Evolutionary conservation across 805 yeast genomes (phyloP), one percentile per base, ranked within the genome.

Genomic region (Zygoascus biomembranicola): DNA sequence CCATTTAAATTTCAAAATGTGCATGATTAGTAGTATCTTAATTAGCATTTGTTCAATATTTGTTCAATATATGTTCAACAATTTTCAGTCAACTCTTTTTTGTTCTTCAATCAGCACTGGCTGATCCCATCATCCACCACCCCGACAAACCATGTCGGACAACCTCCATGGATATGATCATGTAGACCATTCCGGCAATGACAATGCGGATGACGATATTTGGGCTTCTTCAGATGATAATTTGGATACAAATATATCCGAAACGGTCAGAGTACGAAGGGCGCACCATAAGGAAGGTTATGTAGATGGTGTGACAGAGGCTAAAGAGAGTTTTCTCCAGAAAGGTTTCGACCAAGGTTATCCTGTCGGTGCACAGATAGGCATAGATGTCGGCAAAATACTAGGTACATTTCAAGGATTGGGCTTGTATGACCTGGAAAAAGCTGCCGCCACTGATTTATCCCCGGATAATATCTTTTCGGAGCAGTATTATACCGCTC

Each of bases 311-410:
- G 63, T 90, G 5, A 73, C 87, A 1, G 68, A 66, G 14, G 79
- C 88, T 4, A 84, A 87, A 61, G 95, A 87, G 59, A 67, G 69
- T 8, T 79, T 84, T 43, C 69, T 89, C 23, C 97, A 90, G 63
- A 63, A 71, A 11, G 97, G 96, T 0, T 90, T 92, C 63, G 95
- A 90, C 65, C 75, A 71, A 1, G 92, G 92, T 0, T 90, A 81
- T 59, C 88, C 87, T 0, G 62, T 70, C 1, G 98, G 98, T 1
- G 88, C 94, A 0, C 63, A 63, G 1, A 56, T 90, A 1, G 97
- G 96, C 0, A 69, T 77, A 0, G 59, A 70, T 14, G 83, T 82
- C 0, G 98, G 98, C 0, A 65, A 67, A 47, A 70, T 90, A 0
- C 57, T 90, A 13, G 87, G 90, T 9, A 57, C 56, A 1, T 65